Base-by-base conservation (phyloP, 2,329 filamentous ascomycete species). In the Fusarium torulosum region DNA sequence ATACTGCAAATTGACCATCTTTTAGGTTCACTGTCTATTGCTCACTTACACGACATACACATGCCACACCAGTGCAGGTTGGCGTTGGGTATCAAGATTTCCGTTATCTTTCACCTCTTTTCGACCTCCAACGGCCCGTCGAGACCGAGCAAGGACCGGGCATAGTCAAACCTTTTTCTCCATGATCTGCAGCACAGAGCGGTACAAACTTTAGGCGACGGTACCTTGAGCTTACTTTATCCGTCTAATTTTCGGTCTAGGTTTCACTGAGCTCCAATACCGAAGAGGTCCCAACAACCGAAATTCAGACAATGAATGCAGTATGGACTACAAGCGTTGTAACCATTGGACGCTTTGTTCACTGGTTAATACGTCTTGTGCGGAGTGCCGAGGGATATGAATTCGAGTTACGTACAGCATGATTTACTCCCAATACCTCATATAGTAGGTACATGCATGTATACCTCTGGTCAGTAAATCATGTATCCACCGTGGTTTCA, bases 401-500 rank as follows among this genome's bases (percentile, higher is more conserved):
- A 20, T 33, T 41, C 17, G 33, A 50, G 50, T 63, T 63, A 44
- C 35, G 40, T 47, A 45, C 21, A 62, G 29, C 20, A 44, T 56
- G 27, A 50, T 63, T 63, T 62, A 37, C 47, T 23, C 21, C 49
- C 25, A 54, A 35, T 50, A 19, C 27, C 27, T 29, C 58, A 40
- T 40, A 41, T 38, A 13, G 27, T 35, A 57, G 25, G 53, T 21
- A 46, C 57, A 42, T 53, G 20, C 57, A 42, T 53, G 20, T 23
- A 17, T 27, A 49, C 44, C 17, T 37, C 33, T n/a, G 15, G 41
- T 23, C 42, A 47, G 29, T 37, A 29, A 56, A 45, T 17, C 29
- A 47, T 25, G 63, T 71, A 63, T 58, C 70, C 70, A 72, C 68
- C 49, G 52, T 54, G 63, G 71, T 70, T 73, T 73, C 68, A 63